Evolutionary conservation across 2,329 filamentous ascomycete genomes (phyloP), one percentile per base, ranked within the genome.

Genomic region (Phaeosphaeria sp.): DNA sequence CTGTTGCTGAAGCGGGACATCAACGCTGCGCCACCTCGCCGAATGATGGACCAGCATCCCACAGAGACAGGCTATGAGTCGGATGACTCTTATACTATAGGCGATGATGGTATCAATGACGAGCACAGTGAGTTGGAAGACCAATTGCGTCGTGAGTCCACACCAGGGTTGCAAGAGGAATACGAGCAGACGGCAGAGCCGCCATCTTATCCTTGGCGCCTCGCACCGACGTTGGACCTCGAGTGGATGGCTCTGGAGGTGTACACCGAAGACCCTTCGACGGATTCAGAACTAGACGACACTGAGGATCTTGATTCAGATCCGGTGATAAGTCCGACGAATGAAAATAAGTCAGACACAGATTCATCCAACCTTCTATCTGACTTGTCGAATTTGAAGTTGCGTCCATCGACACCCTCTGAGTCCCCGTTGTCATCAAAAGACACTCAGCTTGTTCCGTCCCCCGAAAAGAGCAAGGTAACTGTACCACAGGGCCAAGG

Each of bases 161-260:
- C 71, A 3, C 65, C 67, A 1, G 51, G 68, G 21, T 42, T 67
- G 1, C 54, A 57, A 7, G 48, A 58, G 20, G n/a, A 50, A 1
- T n/a, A 55, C 1, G 42, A 65, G 2, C 44, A 67, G 25, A 60
- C 64, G 48, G 46, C 62, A 48, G 48, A 63, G 55, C 49, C 63
- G 41, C 46, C 67, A 11, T 43, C 64, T 0, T 78, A 81, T 46
- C 75, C 79, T 7, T 89, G 87, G 84, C 80, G 81, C 11, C 80
- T 96, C 2, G 92, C 92, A 0, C 82, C 83, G 1, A 90, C 93
- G 58, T 81, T 97, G 0, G 93, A 97, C 65, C 88, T 90, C 0
- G 93, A 96, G 76, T 97, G 93, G 93, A 86, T 97, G 63, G 93
- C 93, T 0, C 87, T 97, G 17, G 92, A 97, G 72, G 91, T 97